These are phyloP conservation scores for Ganoderma lucidum DNA, from an alignment of 1,284 basidiomycete species.

Conservation along the genomic window DNA sequence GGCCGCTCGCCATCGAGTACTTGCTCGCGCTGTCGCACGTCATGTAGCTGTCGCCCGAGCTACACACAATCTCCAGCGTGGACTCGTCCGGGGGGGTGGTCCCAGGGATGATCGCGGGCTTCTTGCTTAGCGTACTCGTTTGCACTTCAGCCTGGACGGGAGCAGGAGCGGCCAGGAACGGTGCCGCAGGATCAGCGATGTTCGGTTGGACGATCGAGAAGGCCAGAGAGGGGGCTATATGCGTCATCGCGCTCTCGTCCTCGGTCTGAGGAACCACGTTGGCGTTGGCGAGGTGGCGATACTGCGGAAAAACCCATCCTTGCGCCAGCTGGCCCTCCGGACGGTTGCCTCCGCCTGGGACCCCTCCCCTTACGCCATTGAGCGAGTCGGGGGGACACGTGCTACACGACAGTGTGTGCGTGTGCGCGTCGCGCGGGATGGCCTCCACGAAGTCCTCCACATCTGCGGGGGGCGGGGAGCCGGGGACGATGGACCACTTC, in stretches of 20 bases:
- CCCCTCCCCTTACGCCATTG: conserved; percentile 23
- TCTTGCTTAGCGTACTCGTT: conserved; percentile 9
- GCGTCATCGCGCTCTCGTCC: conserved; percentile 40
- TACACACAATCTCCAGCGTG: conserved; percentile 24
- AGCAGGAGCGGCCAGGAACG: not conserved
- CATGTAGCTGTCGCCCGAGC: conserved; percentile 40
- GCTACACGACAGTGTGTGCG: conserved; percentile 31
- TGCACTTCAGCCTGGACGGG: not conserved
- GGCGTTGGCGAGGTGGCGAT: not conserved
- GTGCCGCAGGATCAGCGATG: not conserved
- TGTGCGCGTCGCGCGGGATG: conserved; percentile 22
- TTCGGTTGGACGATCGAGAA: conserved; percentile 22
- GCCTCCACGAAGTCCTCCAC: conserved; percentile 17
- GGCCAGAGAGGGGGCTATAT: conserved; percentile 36
- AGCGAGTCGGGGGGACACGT: conserved; percentile 30
- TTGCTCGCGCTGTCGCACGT: conserved; percentile 39
- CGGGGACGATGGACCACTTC: conserved; percentile 31
- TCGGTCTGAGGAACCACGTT: conserved; percentile 1
- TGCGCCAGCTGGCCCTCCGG: conserved; percentile 23
- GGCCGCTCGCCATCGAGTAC: conserved; percentile 20
- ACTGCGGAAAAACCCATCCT: conserved; percentile 17
- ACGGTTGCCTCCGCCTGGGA: conserved; percentile 22
- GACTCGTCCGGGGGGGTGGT: not conserved
- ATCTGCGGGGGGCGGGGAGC: conserved; percentile 18
- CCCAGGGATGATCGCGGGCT: not conserved